A percentile compares a stretch with the other conserved stretches of the same genome.
phyloP scores from a whole-genome alignment of 2,329 filamentous ascomycete genomes.

The Colletotrichum tropicicola region DNA sequence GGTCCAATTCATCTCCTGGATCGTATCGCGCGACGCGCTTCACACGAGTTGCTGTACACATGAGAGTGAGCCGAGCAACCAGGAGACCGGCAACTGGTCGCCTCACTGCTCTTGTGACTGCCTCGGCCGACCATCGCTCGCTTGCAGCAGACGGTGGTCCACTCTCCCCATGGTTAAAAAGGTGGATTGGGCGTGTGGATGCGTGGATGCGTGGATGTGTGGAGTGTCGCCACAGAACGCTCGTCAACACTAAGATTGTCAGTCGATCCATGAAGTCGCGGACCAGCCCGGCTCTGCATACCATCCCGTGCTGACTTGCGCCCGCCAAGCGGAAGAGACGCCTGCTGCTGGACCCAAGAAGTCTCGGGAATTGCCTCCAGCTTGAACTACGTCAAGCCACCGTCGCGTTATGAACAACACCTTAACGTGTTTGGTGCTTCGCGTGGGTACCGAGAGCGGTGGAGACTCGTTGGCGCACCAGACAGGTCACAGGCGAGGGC shows the following conservation, averaged over 20 bases:
- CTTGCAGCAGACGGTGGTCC: background rate
- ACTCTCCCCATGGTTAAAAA: slow-evolving; percentile 7
- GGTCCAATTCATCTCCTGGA: background rate
- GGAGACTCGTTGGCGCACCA: background rate
- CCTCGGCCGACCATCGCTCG: slow-evolving; percentile 6
- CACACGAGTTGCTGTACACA: background rate
- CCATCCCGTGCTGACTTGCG: background rate
- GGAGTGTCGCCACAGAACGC: slow-evolving; percentile 13
- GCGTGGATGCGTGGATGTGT: slow-evolving; percentile 25
- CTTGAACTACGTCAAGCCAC: background rate
- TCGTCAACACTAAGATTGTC: slow-evolving; percentile 4
- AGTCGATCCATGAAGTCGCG: slow-evolving; percentile 13
- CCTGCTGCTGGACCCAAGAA: no score
- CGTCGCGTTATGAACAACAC: background rate
- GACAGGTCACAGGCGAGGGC: slow-evolving; percentile 1
- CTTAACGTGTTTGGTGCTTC: background rate
- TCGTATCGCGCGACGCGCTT: background rate
- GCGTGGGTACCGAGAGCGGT: background rate
- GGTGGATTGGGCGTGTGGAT: background rate
- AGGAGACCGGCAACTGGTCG: background rate
- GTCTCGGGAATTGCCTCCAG: no score
- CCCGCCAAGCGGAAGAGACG: no score
- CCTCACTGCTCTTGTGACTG: background rate
- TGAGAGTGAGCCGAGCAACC: background rate
- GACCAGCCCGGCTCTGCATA: slow-evolving; percentile 15